phyloP scores from a whole-genome alignment of 805 yeast genomes.

The Ogataea allantospora region DNA sequence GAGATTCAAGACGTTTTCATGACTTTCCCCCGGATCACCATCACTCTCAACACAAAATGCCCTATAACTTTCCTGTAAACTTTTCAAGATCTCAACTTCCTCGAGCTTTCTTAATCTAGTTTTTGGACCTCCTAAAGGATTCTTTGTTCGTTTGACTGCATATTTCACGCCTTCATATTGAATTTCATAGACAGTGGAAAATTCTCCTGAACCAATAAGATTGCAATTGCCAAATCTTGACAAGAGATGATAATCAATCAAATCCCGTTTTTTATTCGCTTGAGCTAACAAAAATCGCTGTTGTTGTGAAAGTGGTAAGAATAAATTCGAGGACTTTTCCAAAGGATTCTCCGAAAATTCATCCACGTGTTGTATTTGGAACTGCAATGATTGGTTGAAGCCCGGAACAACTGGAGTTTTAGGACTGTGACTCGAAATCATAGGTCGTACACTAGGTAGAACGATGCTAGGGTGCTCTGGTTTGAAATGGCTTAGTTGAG shows the following conservation, averaged over 20 bases:
- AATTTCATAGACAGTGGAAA: constrained; percentile 84
- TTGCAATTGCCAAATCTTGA: constrained; percentile 64
- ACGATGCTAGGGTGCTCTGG: constrained; percentile 13
- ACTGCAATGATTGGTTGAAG: constrained; percentile 13
- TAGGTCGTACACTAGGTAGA: constrained; percentile 16
- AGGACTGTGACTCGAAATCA: constrained; percentile 22
- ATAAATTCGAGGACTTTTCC: constrained; percentile 19
- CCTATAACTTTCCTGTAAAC: constrained; percentile 39
- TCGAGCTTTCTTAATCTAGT: constrained; percentile 63
- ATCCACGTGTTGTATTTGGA: constrained; percentile 8
- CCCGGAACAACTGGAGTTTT: constrained; percentile 30
- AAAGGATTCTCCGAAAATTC: constrained; percentile 9
- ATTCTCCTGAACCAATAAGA: constrained; percentile 81
- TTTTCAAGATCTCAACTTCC: constrained; percentile 70
- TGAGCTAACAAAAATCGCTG: neutral
- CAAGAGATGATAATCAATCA: constrained; percentile 42
- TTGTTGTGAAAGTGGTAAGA: constrained; percentile 12
- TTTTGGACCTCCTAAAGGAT: constrained; percentile 55
- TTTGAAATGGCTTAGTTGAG: constrained; percentile 1
- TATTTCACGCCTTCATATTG: constrained; percentile 63
- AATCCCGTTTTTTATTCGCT: constrained; percentile 15
- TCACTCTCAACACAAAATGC: constrained; percentile 14
- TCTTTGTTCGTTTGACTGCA: constrained; percentile 86
- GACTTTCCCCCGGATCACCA: constrained; percentile 52
- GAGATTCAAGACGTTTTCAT: constrained; percentile 73